These are phyloP conservation scores for Russula lepida DNA, from an alignment of 768 basidiomycete genomes.

Conservation along the genomic window DNA sequence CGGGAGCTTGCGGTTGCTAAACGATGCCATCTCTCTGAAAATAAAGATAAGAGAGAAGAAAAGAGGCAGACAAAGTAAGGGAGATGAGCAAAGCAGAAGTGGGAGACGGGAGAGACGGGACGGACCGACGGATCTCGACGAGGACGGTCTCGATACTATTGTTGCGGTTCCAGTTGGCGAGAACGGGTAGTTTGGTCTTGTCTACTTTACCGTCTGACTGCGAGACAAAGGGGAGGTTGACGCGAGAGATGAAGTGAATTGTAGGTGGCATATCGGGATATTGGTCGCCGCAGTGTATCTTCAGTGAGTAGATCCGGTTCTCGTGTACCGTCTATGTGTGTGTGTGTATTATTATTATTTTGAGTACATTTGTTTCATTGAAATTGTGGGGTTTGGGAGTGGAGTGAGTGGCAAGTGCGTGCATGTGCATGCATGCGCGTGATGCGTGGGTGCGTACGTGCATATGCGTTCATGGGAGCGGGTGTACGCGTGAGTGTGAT, in stretches of 20 bases:
- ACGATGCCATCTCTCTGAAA: conserved; percentile 86
- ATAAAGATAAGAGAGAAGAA: neutral
- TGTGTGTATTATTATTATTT: neutral
- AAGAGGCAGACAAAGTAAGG: neutral
- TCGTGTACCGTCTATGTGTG: conserved; percentile 81
- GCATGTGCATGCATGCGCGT: conserved; percentile 8
- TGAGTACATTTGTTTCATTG: neutral
- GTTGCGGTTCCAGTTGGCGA: conserved; percentile 66
- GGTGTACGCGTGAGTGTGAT: neutral
- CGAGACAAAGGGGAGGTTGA: conserved; percentile 91
- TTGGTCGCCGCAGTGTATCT: conserved; percentile 68
- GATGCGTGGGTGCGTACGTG: neutral
- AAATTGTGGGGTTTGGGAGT: neutral
- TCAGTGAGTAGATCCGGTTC: conserved; percentile 95
- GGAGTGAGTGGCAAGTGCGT: neutral
- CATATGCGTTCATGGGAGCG: neutral
- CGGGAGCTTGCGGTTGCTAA: conserved; percentile 85
- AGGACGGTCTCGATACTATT: conserved; percentile 82
- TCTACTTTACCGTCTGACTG: conserved; percentile 73
- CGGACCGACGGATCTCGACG: conserved; percentile 88
- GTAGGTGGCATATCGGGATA: conserved; percentile 76
- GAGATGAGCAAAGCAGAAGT: neutral
- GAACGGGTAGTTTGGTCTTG: conserved; percentile 55
- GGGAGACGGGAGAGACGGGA: neutral
- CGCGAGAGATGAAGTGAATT: conserved; percentile 79